Base-by-base conservation (phyloP, 306 rosid genomes). In the Cyamopsis tetragonoloba region DNA sequence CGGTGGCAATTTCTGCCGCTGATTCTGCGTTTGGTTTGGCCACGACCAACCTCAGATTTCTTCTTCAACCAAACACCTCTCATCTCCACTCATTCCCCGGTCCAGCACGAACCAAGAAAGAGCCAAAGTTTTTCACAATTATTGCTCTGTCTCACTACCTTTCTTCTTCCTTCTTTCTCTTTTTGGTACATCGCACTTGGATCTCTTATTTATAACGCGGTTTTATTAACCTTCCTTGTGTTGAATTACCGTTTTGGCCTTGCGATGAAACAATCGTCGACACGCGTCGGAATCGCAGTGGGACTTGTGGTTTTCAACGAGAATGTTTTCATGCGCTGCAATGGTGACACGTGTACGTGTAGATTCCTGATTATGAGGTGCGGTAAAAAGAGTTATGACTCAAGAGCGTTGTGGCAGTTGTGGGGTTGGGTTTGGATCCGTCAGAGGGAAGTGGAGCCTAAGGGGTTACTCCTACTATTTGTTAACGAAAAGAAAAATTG, bases 1-100 rank as follows among this genome's bases (percentile, higher is more conserved):
- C 97, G 90, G 86, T 90, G 95, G 77, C 97, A 90, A 47, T 81
- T 90, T 6, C 97, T 63, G 82, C 95, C 95, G 88, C 78, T 87
- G 68, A 84, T 62, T 67, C 77, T 65, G 66, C 81, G 70, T 32
- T 80, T 78, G 67, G 80, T 54, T 4, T 74, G 79, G 43, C 84
- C 68, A 23, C 81, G 65, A 26, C 39, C 65, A 0, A 77, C 31
- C 35, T 83, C 88, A 90, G 80, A n/a, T n/a, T 70, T 66, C 35
- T 77, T 14, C n/a, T 60, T 71, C 37, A 62, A 1, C 81, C 72
- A 60, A 26, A 77, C 66, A 5, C 69, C 73, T 61, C 75, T 71
- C 97, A 90, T 90, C 96, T 82, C 87, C 90, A 90, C 80, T 90
- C 96, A 84, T 83, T 89, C 89, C 91, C 91, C 9, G 57, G 28